Evolutionary conservation across 305 asterid genomes (phyloP), one percentile per base, ranked within the genome.

Genomic region (Fraxinus velutina): DNA sequence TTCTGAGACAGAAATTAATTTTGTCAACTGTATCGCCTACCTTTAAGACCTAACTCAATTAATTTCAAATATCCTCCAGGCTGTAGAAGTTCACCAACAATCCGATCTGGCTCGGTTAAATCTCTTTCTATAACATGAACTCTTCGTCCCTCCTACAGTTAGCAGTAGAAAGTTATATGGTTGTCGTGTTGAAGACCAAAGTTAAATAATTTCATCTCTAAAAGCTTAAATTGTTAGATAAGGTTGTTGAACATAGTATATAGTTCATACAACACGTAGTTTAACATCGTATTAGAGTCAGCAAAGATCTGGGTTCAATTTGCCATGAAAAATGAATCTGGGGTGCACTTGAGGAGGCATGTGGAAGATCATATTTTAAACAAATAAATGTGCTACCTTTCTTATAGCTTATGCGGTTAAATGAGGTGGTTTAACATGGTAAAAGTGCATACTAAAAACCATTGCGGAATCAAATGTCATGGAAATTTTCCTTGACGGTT

Each of bases 61-160:
- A 89, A 80, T 60, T 85, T 89, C 70, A 84, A 76, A 42, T 83
- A 89, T 10, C 92, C 92, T 0, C 89, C 89, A 7, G 92, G 92
- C 77, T 89, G 92, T 77, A 89, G 55, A 27, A 87, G 80, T 76
- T 89, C 92, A n/a, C 92, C 92, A 68, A 81, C 87, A 32, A 89
- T 81, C 71, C 86, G 85, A 39, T 89, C 82, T 60, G 88, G 92
- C 66, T 85, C 87, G 0, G 77, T 86, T 75, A 89, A 73, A 78
- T 89, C 86, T 77, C 90, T 84, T 73, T 89, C 90, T 22, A 89
- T 87, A 78, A 87, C 87, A 37, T 83, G 87, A 76, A 89, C 89
- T 76, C 80, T 72, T 10, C 88, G 83, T 29, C 90, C 89, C 50
- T 87, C 87, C 92, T 87, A 78, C 74, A 44, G 19, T 50, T 29